Evolutionary conservation across 2,329 filamentous ascomycete genomes (phyloP).

Genomic region (Fusarium keratoplasticum): DNA sequence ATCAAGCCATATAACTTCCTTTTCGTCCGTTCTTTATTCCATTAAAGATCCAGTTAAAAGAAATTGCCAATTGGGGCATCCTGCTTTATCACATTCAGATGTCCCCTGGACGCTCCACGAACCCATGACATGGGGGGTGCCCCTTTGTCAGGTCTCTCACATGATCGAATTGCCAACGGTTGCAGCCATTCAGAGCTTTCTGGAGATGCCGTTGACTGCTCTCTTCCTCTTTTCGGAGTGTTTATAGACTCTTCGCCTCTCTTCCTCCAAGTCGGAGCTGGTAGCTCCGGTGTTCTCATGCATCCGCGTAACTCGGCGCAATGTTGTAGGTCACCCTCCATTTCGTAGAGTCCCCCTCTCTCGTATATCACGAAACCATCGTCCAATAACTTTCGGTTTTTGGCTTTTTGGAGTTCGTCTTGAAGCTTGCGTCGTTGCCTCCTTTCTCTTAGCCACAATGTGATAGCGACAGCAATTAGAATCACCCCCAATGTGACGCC

Average conservation of each 20-base stretch:
- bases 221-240: background rate
- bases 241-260: background rate
- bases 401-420: slow-evolving; percentile 13
- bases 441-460: slow-evolving; percentile 40
- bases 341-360: slow-evolving; percentile 27
- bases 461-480: slow-evolving; percentile 24
- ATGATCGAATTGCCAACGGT: slow-evolving; percentile 1
- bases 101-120: background rate
- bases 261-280: background rate
- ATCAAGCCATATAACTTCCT: background rate
- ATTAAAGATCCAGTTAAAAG: background rate
- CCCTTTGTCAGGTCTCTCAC: background rate
- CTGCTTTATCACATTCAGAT: background rate
- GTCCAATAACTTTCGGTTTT: background rate
- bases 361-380: background rate
- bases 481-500: slow-evolving; percentile 30
- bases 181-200: slow-evolving; percentile 16
- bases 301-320: slow-evolving; percentile 34
- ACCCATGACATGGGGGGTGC: background rate
- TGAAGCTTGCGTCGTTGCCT: slow-evolving; percentile 26
- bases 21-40: background rate
- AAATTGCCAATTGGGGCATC: background rate
- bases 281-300: slow-evolving; percentile 38
- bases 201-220: background rate
- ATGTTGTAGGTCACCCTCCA: slow-evolving; percentile 38